These are phyloP conservation scores for Theobroma cacao DNA, from an alignment of 345 rosid species.

Conservation along the genomic window DNA sequence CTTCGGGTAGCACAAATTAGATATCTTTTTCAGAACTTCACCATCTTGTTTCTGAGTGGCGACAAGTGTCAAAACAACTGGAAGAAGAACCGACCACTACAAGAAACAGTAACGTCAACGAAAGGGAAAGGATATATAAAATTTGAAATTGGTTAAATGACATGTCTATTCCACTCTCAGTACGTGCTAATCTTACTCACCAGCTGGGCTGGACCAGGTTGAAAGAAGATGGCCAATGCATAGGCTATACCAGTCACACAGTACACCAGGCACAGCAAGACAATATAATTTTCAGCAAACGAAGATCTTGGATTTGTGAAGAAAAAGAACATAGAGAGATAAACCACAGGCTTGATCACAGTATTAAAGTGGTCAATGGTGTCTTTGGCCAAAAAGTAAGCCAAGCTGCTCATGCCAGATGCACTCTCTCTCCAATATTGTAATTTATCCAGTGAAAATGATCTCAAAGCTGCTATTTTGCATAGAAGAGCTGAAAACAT, in stretches of 20 bases:
- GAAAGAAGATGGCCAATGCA: slow-evolving; percentile 76
- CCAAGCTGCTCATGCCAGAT: slow-evolving; percentile 85
- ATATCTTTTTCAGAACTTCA: slow-evolving; percentile 32
- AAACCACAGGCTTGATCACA: slow-evolving; percentile 74
- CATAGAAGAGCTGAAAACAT: slow-evolving; percentile 73
- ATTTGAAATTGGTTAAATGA: neutral
- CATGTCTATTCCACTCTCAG: neutral
- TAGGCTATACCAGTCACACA: slow-evolving; percentile 92
- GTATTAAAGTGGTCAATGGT: slow-evolving; percentile 74
- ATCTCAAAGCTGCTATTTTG: slow-evolving; percentile 82
- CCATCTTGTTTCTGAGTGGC: slow-evolving; percentile 47
- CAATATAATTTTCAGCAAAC: slow-evolving; percentile 66
- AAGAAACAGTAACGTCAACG: slow-evolving; percentile 15
- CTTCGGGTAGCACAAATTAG: slow-evolving; percentile 67
- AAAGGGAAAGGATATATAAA: neutral
- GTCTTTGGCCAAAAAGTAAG: slow-evolving; percentile 87
- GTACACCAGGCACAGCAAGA: slow-evolving; percentile 81
- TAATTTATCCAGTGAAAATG: slow-evolving; percentile 79
- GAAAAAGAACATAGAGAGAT: slow-evolving; percentile 86
- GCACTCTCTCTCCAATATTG: slow-evolving; percentile 93
- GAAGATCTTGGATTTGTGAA: slow-evolving; percentile 84
- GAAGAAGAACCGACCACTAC: slow-evolving; percentile 95
- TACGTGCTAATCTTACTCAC: slow-evolving; percentile 40
- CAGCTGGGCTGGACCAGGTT: slow-evolving; percentile 80
- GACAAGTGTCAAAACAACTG: slow-evolving; percentile 82